phyloP scores from a whole-genome alignment of 2,329 filamentous ascomycete species.

The Aphanoascus verrucosus region DNA sequence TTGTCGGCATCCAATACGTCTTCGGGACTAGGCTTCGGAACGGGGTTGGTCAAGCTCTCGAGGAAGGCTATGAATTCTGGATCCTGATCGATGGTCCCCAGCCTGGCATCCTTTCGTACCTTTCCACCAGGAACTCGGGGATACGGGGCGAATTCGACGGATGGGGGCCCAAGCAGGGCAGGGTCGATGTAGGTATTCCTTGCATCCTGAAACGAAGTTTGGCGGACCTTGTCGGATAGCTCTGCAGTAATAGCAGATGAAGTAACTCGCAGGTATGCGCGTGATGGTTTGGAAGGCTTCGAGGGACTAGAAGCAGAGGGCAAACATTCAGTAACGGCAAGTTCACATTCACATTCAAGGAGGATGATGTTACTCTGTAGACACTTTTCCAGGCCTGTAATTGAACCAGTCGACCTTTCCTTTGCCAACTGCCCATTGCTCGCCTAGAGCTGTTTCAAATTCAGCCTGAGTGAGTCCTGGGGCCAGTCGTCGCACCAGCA shows the following conservation, averaged over 20 bases:
- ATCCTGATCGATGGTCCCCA: conserved; percentile 94
- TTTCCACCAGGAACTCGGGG: conserved; percentile 69
- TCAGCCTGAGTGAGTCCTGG: conserved; percentile 74
- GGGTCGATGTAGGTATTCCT: conserved; percentile 62
- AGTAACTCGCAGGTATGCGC: conserved; percentile 74
- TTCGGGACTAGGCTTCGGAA: conserved; percentile 45
- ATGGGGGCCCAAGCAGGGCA: conserved; percentile 65
- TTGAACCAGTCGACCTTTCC: conserved; percentile 78
- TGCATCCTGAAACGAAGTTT: conserved; percentile 65
- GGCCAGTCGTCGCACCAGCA: conserved; percentile 72
- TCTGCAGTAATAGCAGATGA: conserved; percentile 55
- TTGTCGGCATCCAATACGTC: conserved; percentile 42
- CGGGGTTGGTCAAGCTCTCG: conserved; percentile 68
- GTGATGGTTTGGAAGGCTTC: conserved; percentile 69
- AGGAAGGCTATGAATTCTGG: conserved; percentile 91
- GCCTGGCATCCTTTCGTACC: conserved; percentile 66
- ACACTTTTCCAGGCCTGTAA: conserved; percentile 65
- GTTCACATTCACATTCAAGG: too few species aligned
- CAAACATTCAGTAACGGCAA: not conserved
- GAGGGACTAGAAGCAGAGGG: conserved; percentile 48
- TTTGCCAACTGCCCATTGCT: conserved; percentile 68
- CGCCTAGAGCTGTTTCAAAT: conserved; percentile 59
- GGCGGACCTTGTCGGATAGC: conserved; percentile 60
- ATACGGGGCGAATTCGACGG: conserved; percentile 71
- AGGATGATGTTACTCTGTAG: conserved; percentile 50